phyloP scores from a whole-genome alignment of 1,284 basidiomycete genomes.

The Cutaneotrichosporon cutaneum region DNA sequence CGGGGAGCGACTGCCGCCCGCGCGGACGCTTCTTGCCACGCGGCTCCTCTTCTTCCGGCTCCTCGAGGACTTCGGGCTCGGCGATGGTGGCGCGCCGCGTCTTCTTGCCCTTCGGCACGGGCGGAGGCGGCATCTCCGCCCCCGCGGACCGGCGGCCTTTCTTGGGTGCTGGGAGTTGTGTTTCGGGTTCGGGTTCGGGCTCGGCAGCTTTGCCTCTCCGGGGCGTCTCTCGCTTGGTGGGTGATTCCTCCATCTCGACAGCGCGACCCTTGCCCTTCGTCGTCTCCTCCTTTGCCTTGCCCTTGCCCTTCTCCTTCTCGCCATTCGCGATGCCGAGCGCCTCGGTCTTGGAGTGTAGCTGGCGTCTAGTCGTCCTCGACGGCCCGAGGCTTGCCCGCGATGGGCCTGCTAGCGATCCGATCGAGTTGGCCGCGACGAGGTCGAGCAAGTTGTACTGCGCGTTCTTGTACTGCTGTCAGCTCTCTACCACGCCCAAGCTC shows the following conservation, averaged over 20 bases:
- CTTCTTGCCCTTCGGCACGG: conserved; percentile 27
- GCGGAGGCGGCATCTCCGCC: conserved; percentile 35
- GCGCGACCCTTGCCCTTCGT: not conserved
- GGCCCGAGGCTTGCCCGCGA: conserved; percentile 30
- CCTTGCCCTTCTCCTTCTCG: conserved; percentile 26
- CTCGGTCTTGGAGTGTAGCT: conserved; percentile 40
- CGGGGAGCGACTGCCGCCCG: conserved; percentile 29
- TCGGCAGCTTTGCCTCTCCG: not conserved
- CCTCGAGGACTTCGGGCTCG: not conserved
- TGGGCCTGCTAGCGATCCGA: conserved; percentile 29
- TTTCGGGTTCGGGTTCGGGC: conserved; percentile 1
- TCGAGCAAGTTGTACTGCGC: conserved; percentile 38
- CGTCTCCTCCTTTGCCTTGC: conserved; percentile 7
- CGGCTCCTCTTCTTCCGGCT: conserved; percentile 14
- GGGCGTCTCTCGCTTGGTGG: not conserved
- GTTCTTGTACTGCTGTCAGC: conserved; percentile 35
- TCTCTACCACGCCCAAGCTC: conserved; percentile 30
- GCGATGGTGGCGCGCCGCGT: conserved; percentile 29
- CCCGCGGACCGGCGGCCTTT: conserved; percentile 9
- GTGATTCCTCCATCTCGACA: not conserved
- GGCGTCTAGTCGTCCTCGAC: conserved; percentile 42
- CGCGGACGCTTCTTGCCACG: conserved; percentile 31
- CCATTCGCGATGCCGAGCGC: conserved; percentile 27
- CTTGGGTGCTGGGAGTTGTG: no score
- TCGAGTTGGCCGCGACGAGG: conserved; percentile 26